phyloP scores from a whole-genome alignment of 768 basidiomycete genomes.

The Kwoniella sp. region DNA sequence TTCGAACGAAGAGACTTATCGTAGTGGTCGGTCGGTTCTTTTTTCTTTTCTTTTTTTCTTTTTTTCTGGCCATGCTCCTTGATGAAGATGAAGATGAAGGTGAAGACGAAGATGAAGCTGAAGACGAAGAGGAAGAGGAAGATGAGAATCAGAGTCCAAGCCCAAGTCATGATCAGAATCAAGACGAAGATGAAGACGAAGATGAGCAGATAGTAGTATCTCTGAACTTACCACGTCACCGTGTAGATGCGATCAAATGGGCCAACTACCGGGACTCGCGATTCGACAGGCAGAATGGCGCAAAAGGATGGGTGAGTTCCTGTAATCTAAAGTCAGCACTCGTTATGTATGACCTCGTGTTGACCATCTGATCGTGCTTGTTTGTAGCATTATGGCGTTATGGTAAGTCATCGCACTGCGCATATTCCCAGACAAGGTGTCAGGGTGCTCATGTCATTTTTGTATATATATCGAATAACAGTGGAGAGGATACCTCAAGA shows the following conservation, averaged over 20 bases:
- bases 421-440: too few species aligned
- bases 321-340: neutral
- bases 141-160: neutral
- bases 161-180: neutral
- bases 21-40: too few species aligned
- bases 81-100: constrained; percentile 1
- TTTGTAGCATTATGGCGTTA: constrained; percentile 40
- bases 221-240: neutral
- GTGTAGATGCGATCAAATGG: constrained; percentile 38
- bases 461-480: neutral
- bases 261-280: constrained; percentile 30
- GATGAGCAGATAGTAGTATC: neutral
- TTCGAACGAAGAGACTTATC: neutral
- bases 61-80: neutral
- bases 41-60: too few species aligned
- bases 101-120: neutral
- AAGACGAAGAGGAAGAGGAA: neutral
- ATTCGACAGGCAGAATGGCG: constrained; percentile 19
- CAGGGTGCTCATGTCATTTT: neutral
- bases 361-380: neutral
- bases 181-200: neutral
- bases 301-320: constrained; percentile 31
- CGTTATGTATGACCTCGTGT: neutral
- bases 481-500: constrained; percentile 44
- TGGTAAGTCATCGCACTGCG: constrained; percentile 27